Conservation (phyloP, 805 yeast species). For the Dipodascopsis tothii region DNA sequence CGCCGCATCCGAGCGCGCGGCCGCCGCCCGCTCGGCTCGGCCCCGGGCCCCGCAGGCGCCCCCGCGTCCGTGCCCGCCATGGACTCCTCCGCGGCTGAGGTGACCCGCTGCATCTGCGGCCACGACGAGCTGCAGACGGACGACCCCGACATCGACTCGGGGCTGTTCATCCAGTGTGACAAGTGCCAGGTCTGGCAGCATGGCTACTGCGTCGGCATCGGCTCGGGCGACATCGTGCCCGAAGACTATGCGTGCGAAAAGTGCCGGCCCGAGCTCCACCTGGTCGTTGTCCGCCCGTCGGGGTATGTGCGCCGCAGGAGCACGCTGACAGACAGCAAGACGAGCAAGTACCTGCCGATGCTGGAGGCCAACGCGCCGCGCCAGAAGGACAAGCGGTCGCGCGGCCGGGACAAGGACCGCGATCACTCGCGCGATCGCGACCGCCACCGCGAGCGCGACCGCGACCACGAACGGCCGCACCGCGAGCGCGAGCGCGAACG, state of each 20-base stretch:
- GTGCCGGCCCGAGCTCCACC: slow-evolving; percentile 81
- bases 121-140: slow-evolving; percentile 39
- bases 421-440: not conserved
- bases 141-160: slow-evolving; percentile 68
- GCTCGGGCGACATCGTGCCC: slow-evolving; percentile 67
- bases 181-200: slow-evolving; percentile 95
- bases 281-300: slow-evolving; percentile 41
- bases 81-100: slow-evolving; percentile 33
- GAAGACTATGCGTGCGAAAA: slow-evolving; percentile 92
- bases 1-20: too few relatives aligned
- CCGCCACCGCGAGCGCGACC: slow-evolving; percentile 1
- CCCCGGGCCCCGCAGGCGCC: too few relatives aligned
- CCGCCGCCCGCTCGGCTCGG: too few relatives aligned
- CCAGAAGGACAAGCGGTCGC: slow-evolving; percentile 5
- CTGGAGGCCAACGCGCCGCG: slow-evolving; percentile 24
- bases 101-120: slow-evolving; percentile 52
- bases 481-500: slow-evolving; percentile 1
- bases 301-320: slow-evolving; percentile 27
- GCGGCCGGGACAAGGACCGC: not conserved
- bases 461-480: slow-evolving; percentile 1
- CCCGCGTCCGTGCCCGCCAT: not conserved
- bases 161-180: slow-evolving; percentile 93
- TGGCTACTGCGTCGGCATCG: slow-evolving; percentile 87
- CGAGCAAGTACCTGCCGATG: slow-evolving; percentile 44
- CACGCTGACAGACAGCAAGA: slow-evolving; percentile 28